Conservation (phyloP, 306 rosid genomes). For the Dalbergia oliveri region DNA sequence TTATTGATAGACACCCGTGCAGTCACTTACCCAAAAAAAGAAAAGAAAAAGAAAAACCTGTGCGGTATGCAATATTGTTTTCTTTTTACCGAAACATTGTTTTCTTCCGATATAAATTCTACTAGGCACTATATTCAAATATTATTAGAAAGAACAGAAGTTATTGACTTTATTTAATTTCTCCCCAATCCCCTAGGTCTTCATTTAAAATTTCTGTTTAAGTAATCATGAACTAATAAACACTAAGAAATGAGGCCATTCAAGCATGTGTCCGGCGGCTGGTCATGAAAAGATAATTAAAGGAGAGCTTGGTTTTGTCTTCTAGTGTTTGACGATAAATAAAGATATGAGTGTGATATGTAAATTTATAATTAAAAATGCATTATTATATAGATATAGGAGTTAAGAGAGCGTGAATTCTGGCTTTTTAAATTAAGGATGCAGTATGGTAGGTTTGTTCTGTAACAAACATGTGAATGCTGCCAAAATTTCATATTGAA, state of each 20-base stretch:
- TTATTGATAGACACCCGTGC: neutral
- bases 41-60: neutral
- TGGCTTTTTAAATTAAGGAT: conserved; percentile 30
- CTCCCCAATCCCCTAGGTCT: conserved; percentile 29
- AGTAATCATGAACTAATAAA: conserved; percentile 30
- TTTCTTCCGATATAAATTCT: neutral
- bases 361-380: conserved; percentile 19
- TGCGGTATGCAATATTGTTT: conserved; percentile 23
- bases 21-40: neutral
- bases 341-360: conserved; percentile 30
- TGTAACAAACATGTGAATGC: conserved; percentile 41
- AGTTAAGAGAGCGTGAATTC: conserved; percentile 30
- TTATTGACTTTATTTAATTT: conserved; percentile 40
- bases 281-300: conserved; percentile 35
- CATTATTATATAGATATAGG: conserved; percentile 18
- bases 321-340: conserved; percentile 39
- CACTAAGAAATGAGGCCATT: conserved; percentile 39
- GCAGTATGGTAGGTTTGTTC: conserved; percentile 39
- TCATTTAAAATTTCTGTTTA: neutral
- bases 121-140: conserved; percentile 38
- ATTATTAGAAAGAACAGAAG: conserved; percentile 23
- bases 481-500: conserved; percentile 30
- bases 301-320: conserved; percentile 51
- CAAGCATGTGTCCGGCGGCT: conserved; percentile 56
- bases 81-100: neutral